A percentile compares a stretch with the other conserved stretches of the same genome.
These are phyloP conservation scores for Ceratocystis diversiconidia DNA, from an alignment of 2,329 filamentous ascomycete genomes.

Conservation along the genomic window DNA sequence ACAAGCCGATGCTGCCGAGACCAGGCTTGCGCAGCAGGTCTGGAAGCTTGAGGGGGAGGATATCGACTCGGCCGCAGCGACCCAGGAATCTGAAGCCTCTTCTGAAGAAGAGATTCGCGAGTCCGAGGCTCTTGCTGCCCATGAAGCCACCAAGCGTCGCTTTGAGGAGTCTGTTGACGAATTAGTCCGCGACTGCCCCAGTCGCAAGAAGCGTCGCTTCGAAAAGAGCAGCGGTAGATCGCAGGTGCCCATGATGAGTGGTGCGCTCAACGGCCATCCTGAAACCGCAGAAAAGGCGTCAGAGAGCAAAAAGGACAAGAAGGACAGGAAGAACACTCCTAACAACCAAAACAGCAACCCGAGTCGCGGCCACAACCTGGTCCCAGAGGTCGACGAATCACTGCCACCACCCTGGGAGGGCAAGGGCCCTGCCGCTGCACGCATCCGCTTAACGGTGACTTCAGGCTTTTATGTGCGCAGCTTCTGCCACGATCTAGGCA, in stretches of 20 bases:
- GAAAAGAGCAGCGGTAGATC: slow-evolving; percentile 24
- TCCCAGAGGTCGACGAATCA: slow-evolving; percentile 34
- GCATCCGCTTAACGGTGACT: slow-evolving; percentile 79
- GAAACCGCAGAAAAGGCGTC: background rate
- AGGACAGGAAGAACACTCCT: background rate
- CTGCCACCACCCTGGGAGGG: slow-evolving; percentile 43
- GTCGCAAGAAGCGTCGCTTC: slow-evolving; percentile 11
- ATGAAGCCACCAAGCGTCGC: slow-evolving; percentile 43
- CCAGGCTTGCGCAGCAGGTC: slow-evolving; percentile 58
- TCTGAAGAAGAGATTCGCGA: slow-evolving; percentile 43
- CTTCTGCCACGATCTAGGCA: slow-evolving; percentile 80
- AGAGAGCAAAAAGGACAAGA: slow-evolving; percentile 7
- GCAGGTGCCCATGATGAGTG: slow-evolving; percentile 19
- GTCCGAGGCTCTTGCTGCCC: slow-evolving; percentile 39
- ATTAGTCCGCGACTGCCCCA: slow-evolving; percentile 38
- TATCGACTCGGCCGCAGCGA: slow-evolving; percentile 13
- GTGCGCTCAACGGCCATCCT: slow-evolving; percentile 14
- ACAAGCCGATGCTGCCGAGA: slow-evolving; percentile 63
- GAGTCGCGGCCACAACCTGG: slow-evolving; percentile 38
- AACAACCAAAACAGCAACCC: slow-evolving; percentile 11
- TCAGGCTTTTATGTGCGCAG: slow-evolving; percentile 95
- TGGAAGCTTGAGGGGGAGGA: slow-evolving; percentile 48
- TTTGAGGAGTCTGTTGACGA: slow-evolving; percentile 44
- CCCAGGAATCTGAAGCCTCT: slow-evolving; percentile 32
- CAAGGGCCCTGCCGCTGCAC: slow-evolving; percentile 59